Base-by-base conservation (phyloP, 352 stramenopile species). In the Pythium aristosporum region DNA sequence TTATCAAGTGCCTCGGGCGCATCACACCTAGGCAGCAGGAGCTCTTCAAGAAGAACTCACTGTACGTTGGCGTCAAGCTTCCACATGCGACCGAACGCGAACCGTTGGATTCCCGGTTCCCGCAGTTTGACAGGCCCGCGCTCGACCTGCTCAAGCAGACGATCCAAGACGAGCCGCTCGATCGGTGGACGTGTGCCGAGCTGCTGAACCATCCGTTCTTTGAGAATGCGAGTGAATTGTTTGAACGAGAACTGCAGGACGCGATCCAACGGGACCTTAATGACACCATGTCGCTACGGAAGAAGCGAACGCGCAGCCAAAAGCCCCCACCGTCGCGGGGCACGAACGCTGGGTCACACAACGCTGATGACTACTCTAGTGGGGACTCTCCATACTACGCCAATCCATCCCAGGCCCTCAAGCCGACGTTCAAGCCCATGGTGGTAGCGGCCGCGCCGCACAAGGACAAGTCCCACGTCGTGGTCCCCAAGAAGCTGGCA, bases 21-120 rank as follows among this genome's bases (percentile, higher is more conserved):
- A 77, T 94, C 21, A 94, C 85, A 2, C 73, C 83, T 6, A 73
- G 84, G 5, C 85, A 94, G 41, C 81, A 91, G 21, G 84, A 94
- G 42, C 75, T 94, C 11, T 94, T 94, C 67, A 75, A 76, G 10
- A 92, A 91, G 59, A 94, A 92, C 57, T 77, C 83, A 32, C 71
- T 94, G 1, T 94, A 92, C 59, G 75, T 90, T 7, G 85, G 85
- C 21, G 82, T 94, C 47, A 92, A 94, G 60, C 57, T 94, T 10
- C 82, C 85, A 0, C 69, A 87, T 23, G 57, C 80, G 3, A 76
- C 67, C 0, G 77, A 91, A 13, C 62, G 81, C 4, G 85, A 94
- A 57, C 69, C 82, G 20, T 74, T 94, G 0, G 80, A 83, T 11
- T 32, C 71, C 18, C 77, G 83, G 7, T 94, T 94, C 63, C 73